Evolutionary conservation across 768 basidiomycete species (phyloP).

Genomic region (Suillus luteus): DNA sequence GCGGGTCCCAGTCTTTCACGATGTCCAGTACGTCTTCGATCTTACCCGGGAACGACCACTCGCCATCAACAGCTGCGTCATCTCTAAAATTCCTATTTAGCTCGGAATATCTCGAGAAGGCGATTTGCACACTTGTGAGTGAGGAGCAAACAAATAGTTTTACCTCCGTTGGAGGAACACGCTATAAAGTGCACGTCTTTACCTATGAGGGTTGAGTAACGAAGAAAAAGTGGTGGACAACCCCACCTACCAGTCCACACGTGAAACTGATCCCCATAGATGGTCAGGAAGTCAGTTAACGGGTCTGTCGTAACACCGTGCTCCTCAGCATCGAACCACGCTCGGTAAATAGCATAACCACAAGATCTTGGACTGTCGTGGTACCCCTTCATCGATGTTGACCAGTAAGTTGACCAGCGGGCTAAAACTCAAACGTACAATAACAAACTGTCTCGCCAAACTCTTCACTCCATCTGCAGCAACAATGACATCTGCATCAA

Average conservation of each 20-base stretch:
- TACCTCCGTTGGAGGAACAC: slow-evolving; percentile 20
- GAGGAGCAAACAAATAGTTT: slow-evolving; percentile 23
- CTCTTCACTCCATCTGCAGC: slow-evolving; percentile 30
- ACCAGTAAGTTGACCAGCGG: not conserved
- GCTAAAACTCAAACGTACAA: slow-evolving; percentile 18
- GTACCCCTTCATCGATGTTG: slow-evolving; percentile 18
- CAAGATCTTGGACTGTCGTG: slow-evolving; percentile 25
- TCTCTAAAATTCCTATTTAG: slow-evolving; percentile 16
- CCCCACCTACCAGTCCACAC: slow-evolving; percentile 22
- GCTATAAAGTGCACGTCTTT: slow-evolving; percentile 25
- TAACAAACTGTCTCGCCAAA: slow-evolving; percentile 17
- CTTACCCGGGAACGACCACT: slow-evolving; percentile 24
- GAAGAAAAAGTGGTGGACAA: not conserved
- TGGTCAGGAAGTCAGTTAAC: slow-evolving; percentile 18
- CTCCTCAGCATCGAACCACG: slow-evolving; percentile 25
- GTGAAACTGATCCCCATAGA: slow-evolving; percentile 19
- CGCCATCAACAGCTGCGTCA: slow-evolving; percentile 22
- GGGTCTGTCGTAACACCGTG: slow-evolving; percentile 24
- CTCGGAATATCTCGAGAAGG: not conserved
- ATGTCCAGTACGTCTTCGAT: slow-evolving; percentile 26
- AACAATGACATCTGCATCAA: slow-evolving; percentile 26
- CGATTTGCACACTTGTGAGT: slow-evolving; percentile 21
- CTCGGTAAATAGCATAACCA: slow-evolving; percentile 30
- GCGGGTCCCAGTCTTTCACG: slow-evolving; percentile 29
- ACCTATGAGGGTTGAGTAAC: slow-evolving; percentile 8